phyloP scores from a whole-genome alignment of 2,329 filamentous ascomycete species.

The Aureobasidium pullulans region DNA sequence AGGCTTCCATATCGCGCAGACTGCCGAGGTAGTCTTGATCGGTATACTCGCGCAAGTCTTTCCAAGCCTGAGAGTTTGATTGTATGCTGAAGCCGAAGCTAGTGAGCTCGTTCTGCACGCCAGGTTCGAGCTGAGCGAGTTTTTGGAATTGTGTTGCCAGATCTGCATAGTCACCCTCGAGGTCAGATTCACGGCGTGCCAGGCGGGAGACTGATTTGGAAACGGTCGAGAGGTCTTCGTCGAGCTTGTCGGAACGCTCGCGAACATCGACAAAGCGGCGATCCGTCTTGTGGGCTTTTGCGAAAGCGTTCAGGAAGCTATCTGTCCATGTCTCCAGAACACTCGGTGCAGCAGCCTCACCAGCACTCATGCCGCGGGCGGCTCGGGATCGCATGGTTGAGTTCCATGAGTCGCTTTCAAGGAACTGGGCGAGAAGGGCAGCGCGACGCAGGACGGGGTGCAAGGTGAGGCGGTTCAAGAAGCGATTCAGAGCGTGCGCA shows the following conservation, averaged over 20 bases:
- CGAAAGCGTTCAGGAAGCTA: conserved; percentile 94
- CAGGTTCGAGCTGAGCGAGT: conserved; percentile 80
- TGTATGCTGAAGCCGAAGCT: conserved; percentile 83
- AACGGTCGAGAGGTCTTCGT: conserved; percentile 85
- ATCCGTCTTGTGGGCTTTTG: conserved; percentile 91
- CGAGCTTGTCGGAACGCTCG: conserved; percentile 86
- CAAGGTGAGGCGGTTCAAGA: conserved; percentile 75
- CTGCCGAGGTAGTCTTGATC: conserved; percentile 94
- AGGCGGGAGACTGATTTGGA: conserved; percentile 94
- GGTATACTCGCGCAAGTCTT: conserved; percentile 77
- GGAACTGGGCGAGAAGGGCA: conserved; percentile 75
- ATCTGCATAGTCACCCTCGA: conserved; percentile 82
- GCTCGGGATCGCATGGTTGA: conserved; percentile 80
- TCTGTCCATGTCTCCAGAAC: conserved; percentile 95
- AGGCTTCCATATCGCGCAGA: conserved; percentile 90
- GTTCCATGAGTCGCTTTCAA: conserved; percentile 95
- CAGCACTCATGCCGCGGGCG: conserved; percentile 47
- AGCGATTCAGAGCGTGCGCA: conserved; percentile 84
- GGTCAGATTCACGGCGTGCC: conserved; percentile 75
- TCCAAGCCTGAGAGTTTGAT: conserved; percentile 71
- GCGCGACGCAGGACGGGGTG: conserved; percentile 84
- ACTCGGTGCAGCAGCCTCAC: conserved; percentile 45
- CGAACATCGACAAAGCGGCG: conserved; percentile 89
- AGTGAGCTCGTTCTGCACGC: conserved; percentile 72
- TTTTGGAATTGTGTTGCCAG: conserved; percentile 92